Conservation (phyloP, 495 filamentous ascomycete species). For the Tuber indicum region DNA sequence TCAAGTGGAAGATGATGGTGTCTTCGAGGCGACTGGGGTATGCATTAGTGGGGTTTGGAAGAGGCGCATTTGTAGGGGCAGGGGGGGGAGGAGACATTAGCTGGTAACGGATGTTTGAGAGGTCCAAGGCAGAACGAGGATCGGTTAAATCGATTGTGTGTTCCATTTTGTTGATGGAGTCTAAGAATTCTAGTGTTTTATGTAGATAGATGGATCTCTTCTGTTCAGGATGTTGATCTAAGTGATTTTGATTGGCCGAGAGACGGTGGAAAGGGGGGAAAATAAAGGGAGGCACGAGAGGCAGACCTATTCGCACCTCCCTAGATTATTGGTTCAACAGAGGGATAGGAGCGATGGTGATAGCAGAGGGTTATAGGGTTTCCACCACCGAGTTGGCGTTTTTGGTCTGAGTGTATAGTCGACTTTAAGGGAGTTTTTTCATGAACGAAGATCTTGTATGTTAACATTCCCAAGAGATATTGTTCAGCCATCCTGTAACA, state of each 20-base stretch:
- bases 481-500: background rate
- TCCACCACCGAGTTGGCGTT: background rate
- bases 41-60: constrained; percentile 7
- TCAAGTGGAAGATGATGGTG: constrained; percentile 96
- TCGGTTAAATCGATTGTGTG: constrained; percentile 80
- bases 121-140: constrained; percentile 73
- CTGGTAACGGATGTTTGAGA: constrained; percentile 90
- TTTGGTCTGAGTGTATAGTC: background rate
- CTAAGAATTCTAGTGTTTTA: background rate
- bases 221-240: background rate
- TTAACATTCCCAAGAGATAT: background rate
- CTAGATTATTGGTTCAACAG: background rate
- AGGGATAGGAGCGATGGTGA: background rate
- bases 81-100: constrained; percentile 59
- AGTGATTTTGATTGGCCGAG: background rate
- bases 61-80: constrained; percentile 1
- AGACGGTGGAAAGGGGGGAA: background rate
- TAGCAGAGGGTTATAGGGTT: background rate
- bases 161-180: constrained; percentile 59
- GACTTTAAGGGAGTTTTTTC: background rate
- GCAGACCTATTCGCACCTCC: background rate
- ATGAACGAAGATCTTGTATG: background rate
- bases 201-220: background rate
- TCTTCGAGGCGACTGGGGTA: constrained; percentile 80
- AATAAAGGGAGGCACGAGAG: background rate